phyloP scores from a whole-genome alignment of 2,329 filamentous ascomycete species.

The Aspergillus brunneoviolaceus region DNA sequence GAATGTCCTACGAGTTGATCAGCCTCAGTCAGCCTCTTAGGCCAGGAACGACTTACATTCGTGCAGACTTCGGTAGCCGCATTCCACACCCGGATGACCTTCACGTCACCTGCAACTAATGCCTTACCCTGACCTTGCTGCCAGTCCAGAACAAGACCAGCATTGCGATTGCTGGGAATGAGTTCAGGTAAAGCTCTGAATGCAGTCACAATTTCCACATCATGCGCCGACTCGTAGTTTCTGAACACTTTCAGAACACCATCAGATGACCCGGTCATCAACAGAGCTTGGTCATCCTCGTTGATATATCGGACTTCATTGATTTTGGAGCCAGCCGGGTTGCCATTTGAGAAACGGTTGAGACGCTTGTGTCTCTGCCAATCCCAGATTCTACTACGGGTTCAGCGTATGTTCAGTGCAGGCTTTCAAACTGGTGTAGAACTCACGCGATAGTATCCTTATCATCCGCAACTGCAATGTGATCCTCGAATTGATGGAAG shows the following conservation, averaged over 20 bases:
- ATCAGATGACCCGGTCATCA: slow-evolving; percentile 94
- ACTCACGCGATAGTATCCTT: slow-evolving; percentile 73
- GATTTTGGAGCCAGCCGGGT: slow-evolving; percentile 85
- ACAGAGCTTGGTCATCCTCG: slow-evolving; percentile 90
- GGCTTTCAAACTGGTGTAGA: not conserved
- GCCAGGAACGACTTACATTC: slow-evolving; percentile 49
- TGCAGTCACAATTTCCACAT: slow-evolving; percentile 81
- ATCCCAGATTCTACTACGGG: slow-evolving; percentile 70
- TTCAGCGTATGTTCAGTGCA: slow-evolving; percentile 4
- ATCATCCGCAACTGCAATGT: slow-evolving; percentile 90
- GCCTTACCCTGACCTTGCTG: slow-evolving; percentile 95
- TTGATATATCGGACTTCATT: slow-evolving; percentile 98
- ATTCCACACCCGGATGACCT: slow-evolving; percentile 95
- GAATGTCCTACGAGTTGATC: slow-evolving; percentile 65
- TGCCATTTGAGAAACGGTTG: slow-evolving; percentile 89
- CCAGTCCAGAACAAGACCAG: slow-evolving; percentile 97
- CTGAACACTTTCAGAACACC: slow-evolving; percentile 91
- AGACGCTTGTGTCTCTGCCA: slow-evolving; percentile 76
- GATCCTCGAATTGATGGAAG: slow-evolving; percentile 97
- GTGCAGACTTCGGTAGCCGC: slow-evolving; percentile 89
- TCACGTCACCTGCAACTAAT: slow-evolving; percentile 93
- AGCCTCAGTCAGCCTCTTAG: not conserved
- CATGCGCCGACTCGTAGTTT: slow-evolving; percentile 76
- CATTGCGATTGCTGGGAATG: slow-evolving; percentile 89
- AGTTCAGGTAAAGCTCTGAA: slow-evolving; percentile 93